Conservation (phyloP, 1,139 yeast genomes). For the Yamadazyma mexicana region DNA sequence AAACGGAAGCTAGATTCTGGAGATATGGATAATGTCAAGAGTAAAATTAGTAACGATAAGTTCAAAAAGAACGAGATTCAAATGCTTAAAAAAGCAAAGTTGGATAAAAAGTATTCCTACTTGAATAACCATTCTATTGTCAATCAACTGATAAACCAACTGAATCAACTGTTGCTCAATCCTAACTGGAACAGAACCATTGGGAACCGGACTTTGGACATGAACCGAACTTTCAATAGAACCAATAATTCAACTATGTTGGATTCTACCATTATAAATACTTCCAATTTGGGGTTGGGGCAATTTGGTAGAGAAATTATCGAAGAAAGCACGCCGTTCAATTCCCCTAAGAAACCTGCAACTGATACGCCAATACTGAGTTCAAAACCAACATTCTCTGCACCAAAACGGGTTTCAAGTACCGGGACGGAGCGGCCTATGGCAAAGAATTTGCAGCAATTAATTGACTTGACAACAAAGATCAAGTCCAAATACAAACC, state of each 20-base stretch:
- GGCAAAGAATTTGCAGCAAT: conserved; percentile 28
- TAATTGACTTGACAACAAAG: conserved; percentile 38
- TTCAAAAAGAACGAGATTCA: conserved; percentile 26
- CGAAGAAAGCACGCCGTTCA: conserved; percentile 42
- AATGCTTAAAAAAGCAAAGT: conserved; percentile 31
- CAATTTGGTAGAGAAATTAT: conserved; percentile 43
- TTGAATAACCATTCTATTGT: conserved; percentile 31
- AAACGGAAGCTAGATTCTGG: background rate
- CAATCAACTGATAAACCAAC: conserved; percentile 10
- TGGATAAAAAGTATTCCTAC: conserved; percentile 33
- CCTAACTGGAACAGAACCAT: conserved; percentile 2
- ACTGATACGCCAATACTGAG: background rate
- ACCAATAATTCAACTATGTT: conserved; percentile 11
- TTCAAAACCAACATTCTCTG: too few relatives aligned
- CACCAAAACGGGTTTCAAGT: conserved; percentile 12
- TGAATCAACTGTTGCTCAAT: conserved; percentile 8
- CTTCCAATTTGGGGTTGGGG: conserved; percentile 24
- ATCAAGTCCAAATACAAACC: conserved; percentile 31
- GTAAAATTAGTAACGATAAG: conserved; percentile 12
- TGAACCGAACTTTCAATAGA: conserved; percentile 2
- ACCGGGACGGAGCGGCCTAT: conserved; percentile 1
- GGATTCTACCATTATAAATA: conserved; percentile 11
- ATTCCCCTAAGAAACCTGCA: conserved; percentile 28
- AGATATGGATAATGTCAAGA: background rate
- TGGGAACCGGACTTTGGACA: conserved; percentile 3